phyloP scores from a whole-genome alignment of 352 stramenopile species.

The Phytophthora hibernalis region DNA sequence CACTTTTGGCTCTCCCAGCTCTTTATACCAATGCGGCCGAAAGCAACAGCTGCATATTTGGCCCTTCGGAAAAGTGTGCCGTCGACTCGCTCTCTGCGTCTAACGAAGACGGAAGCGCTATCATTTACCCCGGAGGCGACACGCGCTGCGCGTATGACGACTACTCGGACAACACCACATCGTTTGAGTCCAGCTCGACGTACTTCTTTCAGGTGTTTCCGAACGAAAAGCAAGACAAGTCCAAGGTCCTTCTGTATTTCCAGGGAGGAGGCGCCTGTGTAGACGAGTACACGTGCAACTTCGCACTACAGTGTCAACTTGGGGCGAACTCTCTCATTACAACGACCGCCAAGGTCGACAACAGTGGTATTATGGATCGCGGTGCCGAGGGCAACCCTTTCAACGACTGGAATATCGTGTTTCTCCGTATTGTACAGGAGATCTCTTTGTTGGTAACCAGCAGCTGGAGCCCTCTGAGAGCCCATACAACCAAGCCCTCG shows the following conservation, averaged over 20 bases:
- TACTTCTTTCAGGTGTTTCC: constrained; percentile 70
- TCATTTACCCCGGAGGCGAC: constrained; percentile 53
- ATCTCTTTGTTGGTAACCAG: constrained; percentile 60
- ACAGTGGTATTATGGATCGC: constrained; percentile 53
- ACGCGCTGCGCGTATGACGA: constrained; percentile 59
- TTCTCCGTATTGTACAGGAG: constrained; percentile 73
- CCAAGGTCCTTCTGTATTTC: constrained; percentile 64
- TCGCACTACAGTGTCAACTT: constrained; percentile 56
- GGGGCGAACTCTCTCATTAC: constrained; percentile 42
- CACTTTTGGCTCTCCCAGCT: constrained; percentile 13
- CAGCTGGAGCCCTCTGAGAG: constrained; percentile 26
- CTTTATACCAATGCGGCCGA: constrained; percentile 3
- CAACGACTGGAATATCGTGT: constrained; percentile 74
- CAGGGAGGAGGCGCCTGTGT: constrained; percentile 64
- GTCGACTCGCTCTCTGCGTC: constrained; percentile 36
- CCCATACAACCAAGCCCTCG: constrained; percentile 39
- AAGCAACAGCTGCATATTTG: constrained; percentile 24
- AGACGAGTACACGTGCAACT: constrained; percentile 62
- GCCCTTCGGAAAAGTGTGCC: constrained; percentile 32
- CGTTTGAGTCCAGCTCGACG: constrained; percentile 44
- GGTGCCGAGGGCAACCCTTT: constrained; percentile 55
- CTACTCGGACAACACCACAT: constrained; percentile 32
- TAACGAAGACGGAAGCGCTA: constrained; percentile 33
- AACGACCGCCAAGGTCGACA: constrained; percentile 41
- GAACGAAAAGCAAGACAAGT: constrained; percentile 46